Percentiles rank a stretch among this genome's conserved stretches.
Evolutionary conservation across 176 grass and related monocot genomes (phyloP).

Genomic region (Oryza punctata): DNA sequence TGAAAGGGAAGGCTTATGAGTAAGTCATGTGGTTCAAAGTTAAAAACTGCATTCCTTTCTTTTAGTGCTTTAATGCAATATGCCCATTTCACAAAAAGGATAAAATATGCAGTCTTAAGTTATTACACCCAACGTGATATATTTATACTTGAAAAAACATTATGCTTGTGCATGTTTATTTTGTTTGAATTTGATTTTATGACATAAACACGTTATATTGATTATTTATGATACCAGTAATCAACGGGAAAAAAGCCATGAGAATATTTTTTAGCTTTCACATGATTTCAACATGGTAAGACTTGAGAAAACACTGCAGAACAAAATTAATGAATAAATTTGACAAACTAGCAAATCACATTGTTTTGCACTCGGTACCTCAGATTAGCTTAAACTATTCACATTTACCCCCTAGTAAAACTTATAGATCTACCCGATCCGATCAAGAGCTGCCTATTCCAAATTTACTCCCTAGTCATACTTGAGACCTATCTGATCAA

Average conservation of each 20-base stretch:
- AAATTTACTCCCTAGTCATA: background rate
- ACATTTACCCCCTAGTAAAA: background rate
- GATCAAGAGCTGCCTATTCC: background rate
- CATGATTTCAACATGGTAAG: too few relatives aligned
- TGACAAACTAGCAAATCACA: background rate
- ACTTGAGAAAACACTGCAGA: background rate
- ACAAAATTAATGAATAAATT: background rate
- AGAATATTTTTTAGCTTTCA: background rate
- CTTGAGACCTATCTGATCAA: background rate
- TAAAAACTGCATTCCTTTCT: background rate
- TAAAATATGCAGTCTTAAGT: background rate
- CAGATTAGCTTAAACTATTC: background rate
- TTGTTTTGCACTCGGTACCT: background rate
- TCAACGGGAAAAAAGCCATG: background rate
- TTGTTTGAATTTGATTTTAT: background rate
- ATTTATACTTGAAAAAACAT: background rate
- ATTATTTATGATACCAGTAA: background rate
- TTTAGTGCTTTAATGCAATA: background rate
- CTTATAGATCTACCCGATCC: background rate
- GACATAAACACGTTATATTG: background rate
- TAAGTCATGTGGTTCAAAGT: constrained; percentile 28
- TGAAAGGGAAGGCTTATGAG: constrained; percentile 76
- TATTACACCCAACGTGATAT: background rate
- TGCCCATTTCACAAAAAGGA: background rate
- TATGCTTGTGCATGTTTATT: background rate